Percentiles rank a stretch among this genome's conserved stretches.
These are phyloP conservation scores for Lagenaria siceraria DNA, from an alignment of 306 rosid genomes.

Conservation along the genomic window DNA sequence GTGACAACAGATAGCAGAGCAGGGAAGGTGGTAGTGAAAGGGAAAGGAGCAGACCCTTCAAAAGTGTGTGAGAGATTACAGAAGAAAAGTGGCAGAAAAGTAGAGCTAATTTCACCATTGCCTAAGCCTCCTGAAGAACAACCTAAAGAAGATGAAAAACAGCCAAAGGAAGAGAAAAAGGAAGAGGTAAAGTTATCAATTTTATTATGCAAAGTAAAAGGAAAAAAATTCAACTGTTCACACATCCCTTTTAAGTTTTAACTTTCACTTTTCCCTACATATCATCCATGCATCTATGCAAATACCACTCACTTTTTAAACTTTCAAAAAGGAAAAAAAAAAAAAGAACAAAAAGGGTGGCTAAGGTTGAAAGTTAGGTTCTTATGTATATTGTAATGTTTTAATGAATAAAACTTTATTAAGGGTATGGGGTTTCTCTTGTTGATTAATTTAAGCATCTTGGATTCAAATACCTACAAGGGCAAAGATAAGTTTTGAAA, in stretches of 20 bases:
- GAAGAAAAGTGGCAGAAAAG: conserved; percentile 19
- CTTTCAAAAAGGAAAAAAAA: neutral
- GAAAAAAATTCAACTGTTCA: neutral
- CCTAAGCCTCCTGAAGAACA: conserved; percentile 53
- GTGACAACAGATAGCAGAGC: conserved; percentile 10
- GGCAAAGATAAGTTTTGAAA: neutral
- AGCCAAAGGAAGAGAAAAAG: conserved; percentile 46
- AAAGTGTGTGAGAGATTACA: conserved; percentile 12
- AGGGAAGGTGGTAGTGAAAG: conserved; percentile 20
- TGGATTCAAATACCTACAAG: neutral
- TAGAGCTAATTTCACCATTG: conserved; percentile 22
- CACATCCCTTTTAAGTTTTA: neutral
- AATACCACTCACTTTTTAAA: neutral
- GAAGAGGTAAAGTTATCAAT: conserved; percentile 48
- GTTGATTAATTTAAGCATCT: neutral
- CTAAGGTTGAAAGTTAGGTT: neutral
- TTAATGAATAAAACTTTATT: neutral
- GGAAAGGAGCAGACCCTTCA: conserved; percentile 12
- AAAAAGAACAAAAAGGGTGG: neutral
- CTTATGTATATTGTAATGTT: neutral
- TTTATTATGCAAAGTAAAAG: neutral
- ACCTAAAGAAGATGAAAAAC: conserved; percentile 31
- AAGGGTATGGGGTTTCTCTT: no score
- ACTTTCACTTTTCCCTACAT: neutral
- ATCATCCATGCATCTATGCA: neutral